Percentiles rank a stretch among this genome's conserved stretches.
Evolutionary conservation across 106 monocot genomes (phyloP).

Genomic region (Dactylorhiza incarnata): DNA sequence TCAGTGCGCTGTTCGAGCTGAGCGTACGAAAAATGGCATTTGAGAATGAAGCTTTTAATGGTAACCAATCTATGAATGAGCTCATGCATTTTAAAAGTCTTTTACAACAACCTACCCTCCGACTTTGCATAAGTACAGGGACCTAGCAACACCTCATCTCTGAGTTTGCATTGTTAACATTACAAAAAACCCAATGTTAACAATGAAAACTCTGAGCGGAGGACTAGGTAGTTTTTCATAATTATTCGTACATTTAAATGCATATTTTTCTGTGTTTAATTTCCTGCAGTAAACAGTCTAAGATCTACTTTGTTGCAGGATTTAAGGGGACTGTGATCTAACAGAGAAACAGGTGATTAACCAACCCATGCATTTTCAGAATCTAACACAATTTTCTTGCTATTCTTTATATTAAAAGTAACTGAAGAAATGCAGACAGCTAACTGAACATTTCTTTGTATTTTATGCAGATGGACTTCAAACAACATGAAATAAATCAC

Average conservation of each 20-base stretch:
- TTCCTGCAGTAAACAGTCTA: not conserved
- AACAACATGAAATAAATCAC: not conserved
- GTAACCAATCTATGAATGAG: not conserved
- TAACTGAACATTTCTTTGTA: not conserved
- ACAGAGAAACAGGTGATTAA: not conserved
- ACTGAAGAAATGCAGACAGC: no score
- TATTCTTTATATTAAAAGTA: not conserved
- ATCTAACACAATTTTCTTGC: not conserved
- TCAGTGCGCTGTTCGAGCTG: not conserved
- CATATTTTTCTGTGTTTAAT: not conserved
- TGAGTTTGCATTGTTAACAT: no score
- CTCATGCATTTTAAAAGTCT: not conserved
- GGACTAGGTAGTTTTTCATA: not conserved
- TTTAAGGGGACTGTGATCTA: not conserved
- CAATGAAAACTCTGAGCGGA: not conserved
- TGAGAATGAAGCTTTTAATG: not conserved
- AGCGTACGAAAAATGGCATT: not conserved
- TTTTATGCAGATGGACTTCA: not conserved
- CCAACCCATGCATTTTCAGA: not conserved
- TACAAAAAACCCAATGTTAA: no score
- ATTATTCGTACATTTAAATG: not conserved
- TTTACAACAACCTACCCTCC: no score
- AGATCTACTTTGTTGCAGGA: not conserved
- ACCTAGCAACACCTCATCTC: no score
- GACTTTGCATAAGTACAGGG: no score